phyloP scores from a whole-genome alignment of 257 asterid species.

The Lycium ferocissimum region DNA sequence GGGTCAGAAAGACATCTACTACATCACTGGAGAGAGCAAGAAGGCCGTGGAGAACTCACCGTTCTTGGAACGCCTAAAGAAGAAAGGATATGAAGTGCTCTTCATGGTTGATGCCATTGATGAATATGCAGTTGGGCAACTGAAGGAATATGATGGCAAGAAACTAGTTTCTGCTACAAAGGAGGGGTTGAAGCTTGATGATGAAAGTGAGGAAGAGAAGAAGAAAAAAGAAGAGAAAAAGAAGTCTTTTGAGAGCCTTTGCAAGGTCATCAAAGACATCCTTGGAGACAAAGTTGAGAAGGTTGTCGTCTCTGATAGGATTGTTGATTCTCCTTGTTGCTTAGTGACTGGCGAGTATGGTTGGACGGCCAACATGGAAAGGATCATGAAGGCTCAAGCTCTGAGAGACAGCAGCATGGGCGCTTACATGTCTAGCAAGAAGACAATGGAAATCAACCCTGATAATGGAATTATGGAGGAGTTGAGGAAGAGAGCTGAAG shows the following conservation, averaged over 20 bases:
- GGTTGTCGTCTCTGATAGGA: constrained; percentile 29
- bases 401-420: constrained; percentile 29
- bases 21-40: constrained; percentile 29
- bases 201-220: constrained; percentile 12
- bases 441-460: constrained; percentile 30
- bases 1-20: constrained; percentile 34
- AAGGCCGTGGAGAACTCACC: constrained; percentile 1
- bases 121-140: constrained; percentile 24
- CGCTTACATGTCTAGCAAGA: constrained; percentile 31
- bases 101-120: constrained; percentile 29
- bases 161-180: constrained; percentile 9
- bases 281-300: constrained; percentile 24
- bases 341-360: constrained; percentile 32
- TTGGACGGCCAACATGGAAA: constrained; percentile 31
- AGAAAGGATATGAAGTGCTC: constrained; percentile 26
- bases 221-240: constrained; percentile 14
- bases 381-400: constrained; percentile 24
- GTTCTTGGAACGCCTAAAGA: constrained; percentile 25
- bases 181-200: constrained; percentile 20
- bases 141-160: constrained; percentile 25
- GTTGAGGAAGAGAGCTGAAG: constrained; percentile 29
- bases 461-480: constrained; percentile 32
- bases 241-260: constrained; percentile 22
- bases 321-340: constrained; percentile 32
- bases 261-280: constrained; percentile 20